Evolutionary conservation across 768 basidiomycete species (phyloP), one percentile per base, ranked within the genome.

Genomic region (Saitozyma podzolica): DNA sequence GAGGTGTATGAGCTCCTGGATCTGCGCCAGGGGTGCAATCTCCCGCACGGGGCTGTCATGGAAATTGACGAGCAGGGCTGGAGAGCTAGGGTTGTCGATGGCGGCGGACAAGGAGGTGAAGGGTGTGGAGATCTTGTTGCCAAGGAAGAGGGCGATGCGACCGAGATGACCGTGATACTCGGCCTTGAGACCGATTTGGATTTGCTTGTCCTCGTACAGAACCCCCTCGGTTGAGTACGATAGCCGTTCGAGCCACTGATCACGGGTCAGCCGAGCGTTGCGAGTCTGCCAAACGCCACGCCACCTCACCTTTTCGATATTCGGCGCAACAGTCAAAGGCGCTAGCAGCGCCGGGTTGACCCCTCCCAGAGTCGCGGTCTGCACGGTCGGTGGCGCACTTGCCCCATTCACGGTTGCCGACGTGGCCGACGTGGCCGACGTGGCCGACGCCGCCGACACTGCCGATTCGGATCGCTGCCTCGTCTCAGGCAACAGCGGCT

Each of bases 111-210:
- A 92, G 16, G 91, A 89, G 6, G 89, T 90, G 71, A 99, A 85
- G n/a, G 95, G 85, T 8, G 86, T 86, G 7, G 89, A 85, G 55
- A 93, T 83, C 78, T 99, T 99, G 84, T 98, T 99, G 68, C 96
- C 96, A 65, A 98, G 85, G 81, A 96, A 98, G 43, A 99, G 82
- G 29, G 94, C 94, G 53, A 99, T 74, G 72, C 97, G 92, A 14
- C 95, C 96, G 45, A 93, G 85, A 72, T 95, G 90, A 14, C 91
- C 90, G 78, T 98, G 95, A 78, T 90, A 99, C 73, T 93, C 89
- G 40, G 93, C 92, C 82, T 98, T 99, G 82, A 98, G 80, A 41
- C 96, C 96, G 56, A 99, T 86, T 77, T 98, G 95, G 50, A 99
- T 86, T 80, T 95, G 91, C 9, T 90, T 86, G 69, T 98, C 95